Conservation (phyloP, 2,329 filamentous ascomycete species). For the Fusarium newnesense region DNA sequence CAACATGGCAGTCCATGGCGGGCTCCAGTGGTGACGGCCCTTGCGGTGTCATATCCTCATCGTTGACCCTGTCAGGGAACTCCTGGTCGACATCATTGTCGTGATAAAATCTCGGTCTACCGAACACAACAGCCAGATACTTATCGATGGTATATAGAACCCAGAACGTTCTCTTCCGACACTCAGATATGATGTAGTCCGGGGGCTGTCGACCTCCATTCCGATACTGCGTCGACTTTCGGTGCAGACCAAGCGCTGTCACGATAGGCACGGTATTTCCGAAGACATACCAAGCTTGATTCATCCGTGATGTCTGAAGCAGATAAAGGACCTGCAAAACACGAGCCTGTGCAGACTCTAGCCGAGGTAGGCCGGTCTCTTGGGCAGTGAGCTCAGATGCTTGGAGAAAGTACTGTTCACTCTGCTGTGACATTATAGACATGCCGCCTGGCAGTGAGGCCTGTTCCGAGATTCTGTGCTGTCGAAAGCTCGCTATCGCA, state of each 20-base stretch:
- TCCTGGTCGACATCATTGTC: constrained; percentile 73
- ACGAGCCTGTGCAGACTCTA: constrained; percentile 68
- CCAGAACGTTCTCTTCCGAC: constrained; percentile 69
- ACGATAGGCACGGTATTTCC: constrained; percentile 65
- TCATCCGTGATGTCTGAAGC: constrained; percentile 67
- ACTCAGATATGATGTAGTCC: constrained; percentile 61
- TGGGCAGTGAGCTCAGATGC: constrained; percentile 52
- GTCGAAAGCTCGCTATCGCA: constrained; percentile 53
- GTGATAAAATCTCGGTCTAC: constrained; percentile 68
- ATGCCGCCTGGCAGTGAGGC: not conserved
- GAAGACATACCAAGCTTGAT: constrained; percentile 70
- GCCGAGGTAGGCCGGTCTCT: constrained; percentile 62
- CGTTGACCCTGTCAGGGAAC: constrained; percentile 65
- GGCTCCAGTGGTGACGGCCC: constrained; percentile 47
- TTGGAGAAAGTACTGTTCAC: constrained; percentile 55
- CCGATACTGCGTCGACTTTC: constrained; percentile 38
- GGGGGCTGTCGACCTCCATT: constrained; percentile 14
- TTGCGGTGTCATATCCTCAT: constrained; percentile 63
- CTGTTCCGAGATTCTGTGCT: constrained; percentile 22
- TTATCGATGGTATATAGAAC: constrained; percentile 70
- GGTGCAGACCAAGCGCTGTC: constrained; percentile 54
- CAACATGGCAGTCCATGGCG: constrained; percentile 59
- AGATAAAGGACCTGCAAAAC: constrained; percentile 68
- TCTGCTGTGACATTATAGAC: constrained; percentile 27
- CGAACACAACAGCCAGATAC: constrained; percentile 71